phyloP scores from a whole-genome alignment of 441 rosid genomes.

The Capsella rubella region DNA sequence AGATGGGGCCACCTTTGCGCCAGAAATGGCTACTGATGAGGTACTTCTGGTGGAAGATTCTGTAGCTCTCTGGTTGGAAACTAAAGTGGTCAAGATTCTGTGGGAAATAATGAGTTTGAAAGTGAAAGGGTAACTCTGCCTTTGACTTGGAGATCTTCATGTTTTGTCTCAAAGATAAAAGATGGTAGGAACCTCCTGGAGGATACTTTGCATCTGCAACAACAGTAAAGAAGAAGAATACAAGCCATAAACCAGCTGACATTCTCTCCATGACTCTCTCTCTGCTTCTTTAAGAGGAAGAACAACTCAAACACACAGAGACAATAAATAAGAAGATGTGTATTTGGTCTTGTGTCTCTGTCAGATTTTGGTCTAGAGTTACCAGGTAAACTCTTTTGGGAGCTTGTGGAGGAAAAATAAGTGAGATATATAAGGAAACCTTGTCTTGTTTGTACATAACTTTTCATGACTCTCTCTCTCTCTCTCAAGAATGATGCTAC shows the following conservation, averaged over 20 bases:
- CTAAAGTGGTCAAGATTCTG: conserved; percentile 77
- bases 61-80: conserved; percentile 60
- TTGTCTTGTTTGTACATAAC: conserved; percentile 19
- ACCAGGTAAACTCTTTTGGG: conserved; percentile 32
- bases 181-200: conserved; percentile 51
- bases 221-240: conserved; percentile 29
- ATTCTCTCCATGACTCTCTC: conserved; percentile 13
- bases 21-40: conserved; percentile 60
- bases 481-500: conserved; percentile 19
- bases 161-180: conserved; percentile 47
- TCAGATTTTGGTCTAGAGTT: conserved; percentile 26
- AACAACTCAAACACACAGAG: conserved; percentile 23
- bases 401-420: conserved; percentile 12
- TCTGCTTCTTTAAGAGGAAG: conserved; percentile 11
- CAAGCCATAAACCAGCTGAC: conserved; percentile 16
- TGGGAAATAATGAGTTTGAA: conserved; percentile 61
- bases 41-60: conserved; percentile 68
- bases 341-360: conserved; percentile 17
- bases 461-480: conserved; percentile 27
- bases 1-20: conserved; percentile 66
- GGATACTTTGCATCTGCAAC: conserved; percentile 32
- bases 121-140: conserved; percentile 46
- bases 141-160: conserved; percentile 42
- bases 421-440: background rate
- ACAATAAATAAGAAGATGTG: conserved; percentile 11